Evolutionary conservation across 352 stramenopile species (phyloP), one percentile per base, ranked within the genome.

Genomic region (Phytophthora melonis): DNA sequence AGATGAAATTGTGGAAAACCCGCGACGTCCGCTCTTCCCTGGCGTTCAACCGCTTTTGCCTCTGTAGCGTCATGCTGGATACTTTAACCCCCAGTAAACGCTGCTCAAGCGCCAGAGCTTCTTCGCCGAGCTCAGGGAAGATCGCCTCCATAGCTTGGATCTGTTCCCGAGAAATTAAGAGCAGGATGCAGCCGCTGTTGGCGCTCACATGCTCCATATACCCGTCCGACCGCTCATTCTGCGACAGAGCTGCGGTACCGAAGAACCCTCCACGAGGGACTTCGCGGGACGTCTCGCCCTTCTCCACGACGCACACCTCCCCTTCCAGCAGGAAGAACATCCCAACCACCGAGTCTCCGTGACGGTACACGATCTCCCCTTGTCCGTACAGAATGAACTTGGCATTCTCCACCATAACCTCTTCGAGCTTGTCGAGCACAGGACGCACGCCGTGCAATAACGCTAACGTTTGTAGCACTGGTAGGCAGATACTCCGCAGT

Each of bases 281-380:
- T 27, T 63, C 76, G 11, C 72, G 61, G 9, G 74, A 68, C 16
- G 64, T 27, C 25, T 66, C 69, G 7, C 68, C 72, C n/a, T 74
- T 58, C 0, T 64, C 63, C 39, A 82, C 74, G 41, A 90, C 72
- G 14, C 71, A 82, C 0, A 93, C 72, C 16, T 89, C 77, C 0
- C 86, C 86, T 60, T 91, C 82, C 1, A 92, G 66, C 6, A 90
- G 58, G 19, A 92, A 87, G 58, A 90, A 93, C 5, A 92, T 61
- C 0, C 81, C 81, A 11, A 82, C 80, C 1, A 87, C 82, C 16
- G 85, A 90, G 52, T 93, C 83, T 0, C 81, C 78, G 63, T 87
- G 67, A 5, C 77, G 74, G 52, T 88, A 92, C 2, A 92, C 79
- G 30, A 80, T 82, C 50, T 91, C 84, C 0, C 80, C 82, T 69